Percentiles rank a stretch among this genome's conserved stretches.
These are phyloP conservation scores for Vigna reflexopilosa DNA, from an alignment of 306 rosid genomes.

Conservation along the genomic window DNA sequence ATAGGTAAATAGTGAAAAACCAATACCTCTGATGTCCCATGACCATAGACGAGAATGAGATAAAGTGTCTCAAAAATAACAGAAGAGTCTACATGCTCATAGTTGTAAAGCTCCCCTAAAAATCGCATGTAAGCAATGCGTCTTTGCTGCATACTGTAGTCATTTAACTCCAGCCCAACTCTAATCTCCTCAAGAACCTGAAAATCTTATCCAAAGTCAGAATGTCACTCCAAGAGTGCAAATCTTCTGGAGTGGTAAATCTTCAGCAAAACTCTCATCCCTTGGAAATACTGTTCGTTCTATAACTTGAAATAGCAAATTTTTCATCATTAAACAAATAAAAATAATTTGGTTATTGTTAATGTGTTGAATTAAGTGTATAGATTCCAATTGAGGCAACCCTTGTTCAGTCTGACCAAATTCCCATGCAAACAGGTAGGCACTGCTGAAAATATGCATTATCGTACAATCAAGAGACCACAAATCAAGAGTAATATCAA, in stretches of 20 bases:
- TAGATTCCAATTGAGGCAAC: conserved; percentile 19
- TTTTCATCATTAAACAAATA: conserved; percentile 16
- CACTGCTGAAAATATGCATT: conserved; percentile 42
- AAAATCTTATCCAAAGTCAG: conserved; percentile 41
- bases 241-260: conserved; percentile 11
- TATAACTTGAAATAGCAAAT: conserved; percentile 34
- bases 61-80: conserved; percentile 94
- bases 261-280: not conserved
- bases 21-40: conserved; percentile 88
- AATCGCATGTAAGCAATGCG: conserved; percentile 96
- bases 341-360: conserved; percentile 12
- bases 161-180: conserved; percentile 91
- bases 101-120: conserved; percentile 95
- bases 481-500: conserved; percentile 26
- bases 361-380: conserved; percentile 34
- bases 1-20: conserved; percentile 31
- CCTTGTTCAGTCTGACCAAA: conserved; percentile 23
- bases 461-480: conserved; percentile 31
- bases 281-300: not conserved
- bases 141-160: conserved; percentile 97
- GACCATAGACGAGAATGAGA: conserved; percentile 83
- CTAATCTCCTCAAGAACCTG: conserved; percentile 99
- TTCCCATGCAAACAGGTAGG: conserved; percentile 14
- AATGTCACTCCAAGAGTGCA: conserved; percentile 31
- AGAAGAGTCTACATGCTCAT: conserved; percentile 96